phyloP scores from a whole-genome alignment of 495 filamentous ascomycete species.

The Penicillium parvum region DNA sequence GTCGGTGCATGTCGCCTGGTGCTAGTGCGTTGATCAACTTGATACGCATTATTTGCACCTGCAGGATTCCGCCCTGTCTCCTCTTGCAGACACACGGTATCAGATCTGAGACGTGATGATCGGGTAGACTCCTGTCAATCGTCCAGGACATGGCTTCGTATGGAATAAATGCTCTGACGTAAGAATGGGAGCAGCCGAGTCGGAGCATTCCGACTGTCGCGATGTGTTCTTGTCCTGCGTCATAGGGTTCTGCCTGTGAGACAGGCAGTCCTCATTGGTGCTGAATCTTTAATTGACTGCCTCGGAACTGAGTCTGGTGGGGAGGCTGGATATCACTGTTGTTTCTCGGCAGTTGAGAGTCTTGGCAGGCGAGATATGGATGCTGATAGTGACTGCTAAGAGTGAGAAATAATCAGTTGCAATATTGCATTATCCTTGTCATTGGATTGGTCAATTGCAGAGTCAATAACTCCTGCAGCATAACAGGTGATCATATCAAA shows the following conservation, averaged over 20 bases:
- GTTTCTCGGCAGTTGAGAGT: constrained; percentile 1
- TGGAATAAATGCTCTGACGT: constrained; percentile 15
- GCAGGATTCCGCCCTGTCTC: too few relatives aligned
- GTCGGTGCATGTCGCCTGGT: too few relatives aligned
- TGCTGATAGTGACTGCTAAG: background rate
- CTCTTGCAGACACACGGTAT: too few relatives aligned
- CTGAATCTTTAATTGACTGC: too few relatives aligned
- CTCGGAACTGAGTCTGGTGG: background rate
- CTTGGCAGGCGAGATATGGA: background rate
- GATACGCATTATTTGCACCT: too few relatives aligned
- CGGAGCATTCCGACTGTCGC: constrained; percentile 17
- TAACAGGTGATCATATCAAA: background rate
- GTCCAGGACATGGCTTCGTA: too few relatives aligned
- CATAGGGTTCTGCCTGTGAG: constrained; percentile 4
- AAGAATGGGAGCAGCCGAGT: constrained; percentile 6
- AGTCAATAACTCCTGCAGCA: too few relatives aligned
- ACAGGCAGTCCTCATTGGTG: constrained; percentile 10
- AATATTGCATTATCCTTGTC: too few relatives aligned
- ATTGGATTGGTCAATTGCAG: too few relatives aligned
- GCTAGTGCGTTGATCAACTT: too few relatives aligned
- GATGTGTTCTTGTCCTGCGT: constrained; percentile 7
- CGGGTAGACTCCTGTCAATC: background rate
- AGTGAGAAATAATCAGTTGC: too few relatives aligned
- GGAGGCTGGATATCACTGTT: background rate
- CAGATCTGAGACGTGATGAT: constrained; percentile 20